Percentiles rank a stretch among this genome's conserved stretches.
Conservation (phyloP, 306 rosid species). For the Prunus armeniaca region DNA sequence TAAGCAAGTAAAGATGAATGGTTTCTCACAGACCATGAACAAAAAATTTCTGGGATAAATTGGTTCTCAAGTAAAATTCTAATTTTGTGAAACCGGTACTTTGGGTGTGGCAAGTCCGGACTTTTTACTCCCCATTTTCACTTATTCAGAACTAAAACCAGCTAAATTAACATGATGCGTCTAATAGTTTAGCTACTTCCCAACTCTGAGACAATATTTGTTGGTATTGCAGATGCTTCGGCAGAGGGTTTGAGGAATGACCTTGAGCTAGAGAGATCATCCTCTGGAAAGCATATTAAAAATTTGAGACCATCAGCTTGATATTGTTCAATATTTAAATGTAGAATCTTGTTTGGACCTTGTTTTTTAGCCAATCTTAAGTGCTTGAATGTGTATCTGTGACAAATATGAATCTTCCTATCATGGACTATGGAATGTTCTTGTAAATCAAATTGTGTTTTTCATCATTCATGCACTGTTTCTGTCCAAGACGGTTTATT, state of each 20-base stretch:
- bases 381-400: background rate
- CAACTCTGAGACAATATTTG: constrained; percentile 22
- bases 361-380: background rate
- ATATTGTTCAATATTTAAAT: constrained; percentile 61
- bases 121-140: constrained; percentile 2
- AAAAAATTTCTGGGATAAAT: background rate
- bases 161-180: background rate
- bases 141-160: background rate
- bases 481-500: no score
- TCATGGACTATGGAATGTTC: background rate
- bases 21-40: constrained; percentile 14
- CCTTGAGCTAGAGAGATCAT: constrained; percentile 53
- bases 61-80: constrained; percentile 16
- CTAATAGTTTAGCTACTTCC: constrained; percentile 3
- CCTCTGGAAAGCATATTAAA: constrained; percentile 49
- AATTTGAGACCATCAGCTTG: constrained; percentile 81
- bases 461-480: no score
- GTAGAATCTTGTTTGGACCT: constrained; percentile 24
- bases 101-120: constrained; percentile 24
- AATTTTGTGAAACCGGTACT: constrained; percentile 38
- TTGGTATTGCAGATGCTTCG: constrained; percentile 48
- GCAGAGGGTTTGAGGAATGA: constrained; percentile 38
- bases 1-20: constrained; percentile 13
- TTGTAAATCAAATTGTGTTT: background rate
- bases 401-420: background rate